phyloP scores from a whole-genome alignment of 2,329 filamentous ascomycete genomes.

The Verticillium tricorpus region DNA sequence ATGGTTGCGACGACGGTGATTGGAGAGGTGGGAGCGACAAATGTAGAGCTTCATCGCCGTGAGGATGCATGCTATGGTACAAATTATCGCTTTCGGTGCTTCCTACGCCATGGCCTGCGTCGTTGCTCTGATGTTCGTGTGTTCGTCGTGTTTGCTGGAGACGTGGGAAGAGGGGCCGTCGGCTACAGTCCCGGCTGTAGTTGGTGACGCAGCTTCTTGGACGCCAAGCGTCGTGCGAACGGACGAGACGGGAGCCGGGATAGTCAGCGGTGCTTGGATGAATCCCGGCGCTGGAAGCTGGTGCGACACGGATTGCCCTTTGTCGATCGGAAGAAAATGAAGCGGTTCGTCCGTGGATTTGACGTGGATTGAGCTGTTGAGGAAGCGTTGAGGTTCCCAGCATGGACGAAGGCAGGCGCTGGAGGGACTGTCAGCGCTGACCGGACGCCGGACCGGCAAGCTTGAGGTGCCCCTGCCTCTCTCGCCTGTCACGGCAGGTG shows the following conservation, averaged over 20 bases:
- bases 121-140: neutral
- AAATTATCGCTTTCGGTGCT: neutral
- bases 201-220: neutral
- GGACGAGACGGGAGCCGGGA: neutral
- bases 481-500: neutral
- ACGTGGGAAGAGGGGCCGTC: neutral
- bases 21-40: neutral
- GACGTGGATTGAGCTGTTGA: neutral
- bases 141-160: neutral
- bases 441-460: neutral
- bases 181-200: neutral
- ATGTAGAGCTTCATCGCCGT: constrained; percentile 1
- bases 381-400: neutral
- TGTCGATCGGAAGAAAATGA: neutral
- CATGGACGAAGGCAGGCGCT: neutral
- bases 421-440: neutral
- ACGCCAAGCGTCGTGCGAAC: neutral
- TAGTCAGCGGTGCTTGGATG: neutral
- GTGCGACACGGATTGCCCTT: neutral
- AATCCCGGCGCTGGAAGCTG: neutral
- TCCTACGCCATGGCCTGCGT: neutral
- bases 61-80: neutral
- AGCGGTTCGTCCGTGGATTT: neutral
- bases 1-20: neutral
- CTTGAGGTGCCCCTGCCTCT: neutral